phyloP scores from a whole-genome alignment of 805 yeast genomes.

The Scheffersomyces amazonensis region DNA sequence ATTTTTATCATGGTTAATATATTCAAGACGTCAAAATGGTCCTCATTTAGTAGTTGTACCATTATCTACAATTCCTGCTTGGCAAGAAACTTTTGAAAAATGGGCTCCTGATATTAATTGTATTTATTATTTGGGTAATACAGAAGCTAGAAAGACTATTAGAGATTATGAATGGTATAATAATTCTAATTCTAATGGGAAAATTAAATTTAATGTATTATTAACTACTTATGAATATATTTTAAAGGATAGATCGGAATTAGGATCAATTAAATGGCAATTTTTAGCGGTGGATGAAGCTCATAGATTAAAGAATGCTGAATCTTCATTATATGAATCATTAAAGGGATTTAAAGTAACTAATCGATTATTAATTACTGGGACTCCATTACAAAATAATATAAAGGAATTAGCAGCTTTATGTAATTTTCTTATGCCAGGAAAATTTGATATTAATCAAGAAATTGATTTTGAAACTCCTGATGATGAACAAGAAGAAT shows the following conservation, averaged over 20 bases:
- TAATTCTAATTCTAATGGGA: conserved; percentile 55
- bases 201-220: conserved; percentile 86
- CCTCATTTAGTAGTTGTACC: conserved; percentile 98
- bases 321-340: conserved; percentile 88
- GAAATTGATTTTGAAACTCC: conserved; percentile 94
- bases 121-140: conserved; percentile 89
- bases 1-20: conserved; percentile 90
- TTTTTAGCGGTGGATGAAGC: conserved; percentile 98
- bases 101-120: conserved; percentile 98
- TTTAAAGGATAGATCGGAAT: conserved; percentile 77
- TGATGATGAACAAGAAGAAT: conserved; percentile 80
- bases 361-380: conserved; percentile 88
- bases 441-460: conserved; percentile 82
- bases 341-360: conserved; percentile 76
- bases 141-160: conserved; percentile 76
- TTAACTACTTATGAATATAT: conserved; percentile 96
- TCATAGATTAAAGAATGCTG: conserved; percentile 92
- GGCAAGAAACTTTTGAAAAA: conserved; percentile 98
- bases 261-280: conserved; percentile 90
- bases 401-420: conserved; percentile 93
- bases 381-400: conserved; percentile 96
- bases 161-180: conserved; percentile 81
- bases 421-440: conserved; percentile 95
- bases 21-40: conserved; percentile 94
- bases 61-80: conserved; percentile 91